Percentiles rank a stretch among this genome's conserved stretches.
Conservation (phyloP, 345 rosid species). For the Dovyalis caffra region DNA sequence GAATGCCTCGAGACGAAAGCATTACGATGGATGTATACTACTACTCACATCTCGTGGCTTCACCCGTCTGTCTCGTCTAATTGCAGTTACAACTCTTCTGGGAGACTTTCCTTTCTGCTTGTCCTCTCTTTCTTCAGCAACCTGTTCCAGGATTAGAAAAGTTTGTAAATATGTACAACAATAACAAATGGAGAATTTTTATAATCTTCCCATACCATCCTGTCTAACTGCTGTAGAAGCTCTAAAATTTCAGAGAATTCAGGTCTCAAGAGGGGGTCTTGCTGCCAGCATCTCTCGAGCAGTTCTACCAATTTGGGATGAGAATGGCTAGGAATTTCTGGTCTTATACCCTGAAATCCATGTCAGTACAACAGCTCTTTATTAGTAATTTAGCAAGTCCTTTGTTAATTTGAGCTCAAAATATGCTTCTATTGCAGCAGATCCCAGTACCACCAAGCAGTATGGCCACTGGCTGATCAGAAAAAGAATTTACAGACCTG, state of each 20-base stretch:
- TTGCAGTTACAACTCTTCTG: conserved; percentile 13
- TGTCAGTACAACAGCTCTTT: neutral
- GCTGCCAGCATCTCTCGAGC: conserved; percentile 66
- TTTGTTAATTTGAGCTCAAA: neutral
- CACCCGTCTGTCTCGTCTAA: neutral
- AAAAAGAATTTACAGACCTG: neutral
- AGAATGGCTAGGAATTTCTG: conserved; percentile 46
- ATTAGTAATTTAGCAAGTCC: conserved; percentile 2
- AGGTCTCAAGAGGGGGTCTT: conserved; percentile 54
- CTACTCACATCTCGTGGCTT: neutral
- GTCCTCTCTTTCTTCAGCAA: conserved; percentile 17
- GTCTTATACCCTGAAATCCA: conserved; percentile 59
- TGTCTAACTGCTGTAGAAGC: conserved; percentile 38
- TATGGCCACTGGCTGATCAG: neutral
- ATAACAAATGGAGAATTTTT: neutral
- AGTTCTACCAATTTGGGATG: conserved; percentile 48
- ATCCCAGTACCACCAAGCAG: neutral
- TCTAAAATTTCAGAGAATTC: conserved; percentile 57
- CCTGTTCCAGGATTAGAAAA: conserved; percentile 19
- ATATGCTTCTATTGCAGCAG: neutral
- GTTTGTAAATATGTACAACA: neutral
- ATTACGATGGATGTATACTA: neutral
- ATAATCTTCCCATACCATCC: conserved; percentile 19
- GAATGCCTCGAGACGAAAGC: neutral
- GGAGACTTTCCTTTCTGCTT: conserved; percentile 6